Base-by-base conservation (phyloP, 2,329 filamentous ascomycete species). In the Mycocentrospora acerina region DNA sequence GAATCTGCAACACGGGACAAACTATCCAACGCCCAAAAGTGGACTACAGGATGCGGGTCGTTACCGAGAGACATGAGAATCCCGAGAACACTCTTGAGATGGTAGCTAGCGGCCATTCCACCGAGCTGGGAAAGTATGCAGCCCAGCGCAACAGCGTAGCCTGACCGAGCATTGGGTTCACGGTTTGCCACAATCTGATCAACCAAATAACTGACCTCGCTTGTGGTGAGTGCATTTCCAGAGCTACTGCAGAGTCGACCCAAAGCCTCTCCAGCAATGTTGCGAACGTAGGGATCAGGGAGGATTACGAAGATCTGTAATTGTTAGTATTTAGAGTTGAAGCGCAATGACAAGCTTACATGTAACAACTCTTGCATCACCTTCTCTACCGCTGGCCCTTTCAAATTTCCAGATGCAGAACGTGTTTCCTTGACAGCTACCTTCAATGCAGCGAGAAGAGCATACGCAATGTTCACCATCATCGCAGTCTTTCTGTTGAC, bases 61-160 rank as follows among this genome's bases (percentile, higher is more conserved):
- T 90, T 95, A 65, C 90, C 91, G 8, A 98, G 77, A 7, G 93
- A 97, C 86, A 97, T 95, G n/a, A 98, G 73, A 26, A 98, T 94
- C 13, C 91, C 87, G n/a, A 96, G 79, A 33, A 98, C 96, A 2
- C 90, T 96, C 72, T 97, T 97, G 34, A 98, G 77, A 64, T 98
- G 93, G 56, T 93, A 90, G 3, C 90, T 90, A 37, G 93, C 93
- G 36, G 93, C 93, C 90, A 98, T 97, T 40, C 93, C 91, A 40
- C 93, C 94, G 24, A 98, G 87, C 64, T 95, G 90, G 13, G 89
- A 87, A 69, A 98, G 90, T 35, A 98, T 97, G 40, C 86, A 87
- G 7, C 93, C 93, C 19, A 98, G 73, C 10, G 93, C 90, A 74
- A 94, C 88, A 12, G 94, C 93, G 68, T 91, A 98, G 9, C 93